These are phyloP conservation scores for Agarophyton chilense DNA, from an alignment of 23 red algal genomes.

Conservation along the genomic window DNA sequence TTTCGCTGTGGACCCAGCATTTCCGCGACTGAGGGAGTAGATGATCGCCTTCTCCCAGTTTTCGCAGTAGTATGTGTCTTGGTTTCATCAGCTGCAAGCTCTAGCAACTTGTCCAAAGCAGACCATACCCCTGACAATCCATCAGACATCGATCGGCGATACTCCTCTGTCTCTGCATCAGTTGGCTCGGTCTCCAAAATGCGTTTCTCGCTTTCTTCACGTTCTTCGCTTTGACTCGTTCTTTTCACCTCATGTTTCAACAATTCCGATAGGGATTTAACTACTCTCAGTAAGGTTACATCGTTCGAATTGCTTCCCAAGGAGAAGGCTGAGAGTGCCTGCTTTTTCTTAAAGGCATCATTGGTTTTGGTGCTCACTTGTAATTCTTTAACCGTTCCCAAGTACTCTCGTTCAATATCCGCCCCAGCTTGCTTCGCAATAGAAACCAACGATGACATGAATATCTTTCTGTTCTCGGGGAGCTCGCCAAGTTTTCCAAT, in stretches of 20 bases:
- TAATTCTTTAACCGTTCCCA: background rate
- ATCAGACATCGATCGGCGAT: conserved; percentile 38
- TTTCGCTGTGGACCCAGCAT: conserved; percentile 29
- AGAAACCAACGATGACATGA: conserved; percentile 51
- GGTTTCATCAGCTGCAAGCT: conserved; percentile 40
- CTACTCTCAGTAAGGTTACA: conserved; percentile 44
- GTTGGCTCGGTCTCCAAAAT: background rate
- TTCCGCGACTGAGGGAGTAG: background rate
- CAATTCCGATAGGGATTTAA: conserved; percentile 39
- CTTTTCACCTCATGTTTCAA: conserved; percentile 28
- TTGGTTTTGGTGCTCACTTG: background rate
- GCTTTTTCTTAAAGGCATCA: background rate
- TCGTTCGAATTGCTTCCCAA: conserved; percentile 42
- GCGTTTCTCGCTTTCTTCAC: background rate
- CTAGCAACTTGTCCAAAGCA: conserved; percentile 54
- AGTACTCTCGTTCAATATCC: conserved; percentile 39
- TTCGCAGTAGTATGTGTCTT: background rate
- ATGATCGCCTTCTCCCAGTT: background rate
- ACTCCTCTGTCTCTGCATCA: background rate
- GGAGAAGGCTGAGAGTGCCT: conserved; percentile 19
- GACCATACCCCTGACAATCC: conserved; percentile 49
- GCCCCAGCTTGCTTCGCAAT: conserved; percentile 29
- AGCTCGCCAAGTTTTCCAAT: conserved; percentile 47
- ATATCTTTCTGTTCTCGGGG: conserved; percentile 12
- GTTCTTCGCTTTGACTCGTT: background rate